Evolutionary conservation across 148 eudicot genomes (phyloP).

Genomic region (Cornus controversa): DNA sequence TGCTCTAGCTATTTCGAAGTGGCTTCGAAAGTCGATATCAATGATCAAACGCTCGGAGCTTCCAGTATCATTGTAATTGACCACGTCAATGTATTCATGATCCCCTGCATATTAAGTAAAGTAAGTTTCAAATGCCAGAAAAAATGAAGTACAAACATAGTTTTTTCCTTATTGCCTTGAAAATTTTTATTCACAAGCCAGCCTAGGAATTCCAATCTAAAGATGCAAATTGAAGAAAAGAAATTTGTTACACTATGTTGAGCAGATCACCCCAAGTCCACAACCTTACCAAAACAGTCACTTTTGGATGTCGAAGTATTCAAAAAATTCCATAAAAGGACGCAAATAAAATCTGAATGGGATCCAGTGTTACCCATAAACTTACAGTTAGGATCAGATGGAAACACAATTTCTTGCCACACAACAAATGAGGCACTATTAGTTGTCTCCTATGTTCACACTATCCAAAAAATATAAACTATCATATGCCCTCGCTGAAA

Average conservation of each 20-base stretch:
- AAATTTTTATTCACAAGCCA: background rate
- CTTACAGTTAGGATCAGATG: background rate
- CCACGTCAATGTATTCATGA: constrained; percentile 78
- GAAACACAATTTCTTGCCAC: background rate
- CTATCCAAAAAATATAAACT: background rate
- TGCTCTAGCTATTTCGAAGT: constrained; percentile 93
- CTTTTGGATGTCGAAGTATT: background rate
- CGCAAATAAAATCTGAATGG: background rate
- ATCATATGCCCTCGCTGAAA: no score
- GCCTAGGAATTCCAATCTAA: background rate
- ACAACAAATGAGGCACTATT: background rate
- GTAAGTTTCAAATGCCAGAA: background rate
- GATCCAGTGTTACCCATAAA: background rate
- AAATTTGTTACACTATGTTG: background rate
- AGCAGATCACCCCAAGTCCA: background rate
- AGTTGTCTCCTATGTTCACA: background rate
- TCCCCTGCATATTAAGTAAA: constrained; percentile 50
- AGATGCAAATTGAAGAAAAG: background rate
- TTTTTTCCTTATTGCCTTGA: background rate
- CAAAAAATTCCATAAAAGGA: no score
- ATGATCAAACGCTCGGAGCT: constrained; percentile 60
- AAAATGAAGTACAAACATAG: background rate
- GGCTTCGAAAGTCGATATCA: constrained; percentile 85
- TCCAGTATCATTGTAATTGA: constrained; percentile 40
- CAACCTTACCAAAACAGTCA: no score